Conservation (phyloP, 768 basidiomycete genomes). For the Boletus rubropictus region DNA sequence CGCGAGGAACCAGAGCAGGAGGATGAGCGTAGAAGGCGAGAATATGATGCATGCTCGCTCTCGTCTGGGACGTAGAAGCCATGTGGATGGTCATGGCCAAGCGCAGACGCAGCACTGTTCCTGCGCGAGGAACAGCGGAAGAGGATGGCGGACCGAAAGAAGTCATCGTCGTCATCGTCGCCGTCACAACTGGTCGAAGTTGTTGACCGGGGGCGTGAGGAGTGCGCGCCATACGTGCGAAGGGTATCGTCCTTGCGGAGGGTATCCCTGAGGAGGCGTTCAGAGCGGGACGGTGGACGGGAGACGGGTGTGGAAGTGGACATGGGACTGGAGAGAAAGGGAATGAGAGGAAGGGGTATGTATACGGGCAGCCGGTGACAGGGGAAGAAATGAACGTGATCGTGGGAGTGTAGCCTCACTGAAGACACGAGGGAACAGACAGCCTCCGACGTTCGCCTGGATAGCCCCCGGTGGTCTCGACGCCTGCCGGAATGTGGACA, state of each 20-base stretch:
- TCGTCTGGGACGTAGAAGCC: slow-evolving; percentile 33
- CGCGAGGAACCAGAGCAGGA: slow-evolving; percentile 26
- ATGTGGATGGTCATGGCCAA: slow-evolving; percentile 5
- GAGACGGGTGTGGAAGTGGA: slow-evolving; percentile 12
- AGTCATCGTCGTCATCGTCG: slow-evolving; percentile 23
- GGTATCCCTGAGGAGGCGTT: slow-evolving; percentile 52
- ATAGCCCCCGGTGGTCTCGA: slow-evolving; percentile 2
- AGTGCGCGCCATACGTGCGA: slow-evolving; percentile 22
- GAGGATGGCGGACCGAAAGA: slow-evolving; percentile 28
- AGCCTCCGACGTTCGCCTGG: neutral
- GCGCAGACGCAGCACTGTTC: slow-evolving; percentile 18
- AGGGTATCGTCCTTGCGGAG: slow-evolving; percentile 45
- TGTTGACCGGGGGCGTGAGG: slow-evolving; percentile 25
- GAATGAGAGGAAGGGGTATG: slow-evolving; percentile 11
- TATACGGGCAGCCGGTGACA: slow-evolving; percentile 19
- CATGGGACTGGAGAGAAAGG: slow-evolving; percentile 11
- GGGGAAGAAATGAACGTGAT: slow-evolving; percentile 24
- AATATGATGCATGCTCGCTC: slow-evolving; percentile 24
- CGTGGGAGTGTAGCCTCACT: slow-evolving; percentile 21
- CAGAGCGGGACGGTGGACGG: slow-evolving; percentile 46
- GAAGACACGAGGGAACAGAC: slow-evolving; percentile 12
- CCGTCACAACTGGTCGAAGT: slow-evolving; percentile 20
- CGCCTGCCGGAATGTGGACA: neutral
- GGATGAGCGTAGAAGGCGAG: slow-evolving; percentile 23
- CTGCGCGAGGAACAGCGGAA: slow-evolving; percentile 19